Evolutionary conservation across 2,329 filamentous ascomycete species (phyloP).

Genomic region (Monosporascus cannonballus): DNA sequence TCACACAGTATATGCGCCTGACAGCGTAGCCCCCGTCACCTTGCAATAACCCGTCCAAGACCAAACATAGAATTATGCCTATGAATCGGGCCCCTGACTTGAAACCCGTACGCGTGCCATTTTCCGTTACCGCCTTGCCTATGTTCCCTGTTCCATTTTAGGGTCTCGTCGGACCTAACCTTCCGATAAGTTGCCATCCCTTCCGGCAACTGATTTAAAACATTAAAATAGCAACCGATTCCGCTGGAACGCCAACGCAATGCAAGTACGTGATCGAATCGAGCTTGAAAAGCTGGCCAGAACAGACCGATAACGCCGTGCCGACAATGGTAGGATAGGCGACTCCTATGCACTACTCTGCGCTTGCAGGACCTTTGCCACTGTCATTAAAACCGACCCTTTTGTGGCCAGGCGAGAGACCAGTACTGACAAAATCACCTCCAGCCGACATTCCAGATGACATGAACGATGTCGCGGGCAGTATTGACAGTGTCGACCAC

Average conservation of each 20-base stretch:
- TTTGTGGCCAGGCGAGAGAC: not conserved
- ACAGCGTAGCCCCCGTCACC: too few relatives aligned
- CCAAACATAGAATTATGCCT: not conserved
- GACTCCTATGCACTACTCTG: not conserved
- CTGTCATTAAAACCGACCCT: not conserved
- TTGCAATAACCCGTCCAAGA: too few relatives aligned
- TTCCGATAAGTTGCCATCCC: not conserved
- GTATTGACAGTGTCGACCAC: conserved; percentile 77
- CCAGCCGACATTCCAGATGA: conserved; percentile 68
- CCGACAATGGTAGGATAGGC: not conserved
- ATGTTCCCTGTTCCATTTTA: not conserved
- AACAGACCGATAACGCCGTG: not conserved
- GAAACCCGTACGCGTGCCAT: not conserved
- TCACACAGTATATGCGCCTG: too few relatives aligned
- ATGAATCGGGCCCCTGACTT: not conserved
- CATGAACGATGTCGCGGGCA: conserved; percentile 63
- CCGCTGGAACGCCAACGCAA: not conserved
- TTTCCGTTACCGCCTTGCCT: not conserved
- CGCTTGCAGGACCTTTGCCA: not conserved
- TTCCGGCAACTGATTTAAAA: not conserved
- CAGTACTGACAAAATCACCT: conserved; percentile 37
- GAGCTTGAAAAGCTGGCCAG: not conserved
- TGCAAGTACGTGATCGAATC: not conserved
- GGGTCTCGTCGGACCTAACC: not conserved
- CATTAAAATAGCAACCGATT: not conserved